Evolutionary conservation across 169 alveolate genomes (phyloP).

Genomic region (Besnoitia besnoiti): DNA sequence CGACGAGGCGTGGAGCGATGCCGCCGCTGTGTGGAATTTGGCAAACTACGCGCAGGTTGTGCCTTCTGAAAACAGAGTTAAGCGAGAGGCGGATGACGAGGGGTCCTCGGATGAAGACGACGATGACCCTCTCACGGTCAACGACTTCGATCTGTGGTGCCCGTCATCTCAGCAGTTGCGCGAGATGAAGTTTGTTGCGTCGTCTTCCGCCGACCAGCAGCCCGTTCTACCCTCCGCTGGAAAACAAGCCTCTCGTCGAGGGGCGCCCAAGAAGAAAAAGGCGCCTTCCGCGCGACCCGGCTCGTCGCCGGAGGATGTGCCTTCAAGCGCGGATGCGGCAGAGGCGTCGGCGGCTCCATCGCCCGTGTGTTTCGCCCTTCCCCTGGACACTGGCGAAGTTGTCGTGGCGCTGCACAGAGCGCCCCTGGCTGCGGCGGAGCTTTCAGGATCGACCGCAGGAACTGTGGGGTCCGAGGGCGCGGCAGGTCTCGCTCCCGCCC

Average conservation of each 20-base stretch:
- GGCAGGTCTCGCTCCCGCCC: background rate
- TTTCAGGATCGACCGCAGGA: background rate
- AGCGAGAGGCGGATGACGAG: background rate
- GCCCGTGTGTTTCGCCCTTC: constrained; percentile 26
- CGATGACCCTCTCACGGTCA: constrained; percentile 16
- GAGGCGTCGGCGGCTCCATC: background rate
- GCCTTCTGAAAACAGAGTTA: background rate
- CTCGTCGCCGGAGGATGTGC: background rate
- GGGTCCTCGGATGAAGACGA: constrained; percentile 18
- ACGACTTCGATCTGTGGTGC: constrained; percentile 42
- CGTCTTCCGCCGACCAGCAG: background rate
- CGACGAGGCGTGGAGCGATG: background rate
- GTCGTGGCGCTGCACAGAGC: background rate
- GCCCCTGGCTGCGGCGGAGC: background rate
- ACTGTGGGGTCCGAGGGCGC: background rate
- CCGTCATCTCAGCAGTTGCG: background rate
- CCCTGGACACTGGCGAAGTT: constrained; percentile 16
- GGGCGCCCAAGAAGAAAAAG: background rate
- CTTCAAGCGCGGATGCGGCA: background rate
- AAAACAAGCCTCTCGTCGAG: background rate
- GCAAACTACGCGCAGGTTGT: background rate
- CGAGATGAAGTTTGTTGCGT: background rate
- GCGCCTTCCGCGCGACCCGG: background rate
- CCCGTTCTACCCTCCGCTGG: background rate
- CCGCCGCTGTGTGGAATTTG: background rate